A percentile compares a stretch with the other conserved stretches of the same genome.
phyloP scores from a whole-genome alignment of 1,139 yeast genomes.

The Arxiozyma heterogenica region DNA sequence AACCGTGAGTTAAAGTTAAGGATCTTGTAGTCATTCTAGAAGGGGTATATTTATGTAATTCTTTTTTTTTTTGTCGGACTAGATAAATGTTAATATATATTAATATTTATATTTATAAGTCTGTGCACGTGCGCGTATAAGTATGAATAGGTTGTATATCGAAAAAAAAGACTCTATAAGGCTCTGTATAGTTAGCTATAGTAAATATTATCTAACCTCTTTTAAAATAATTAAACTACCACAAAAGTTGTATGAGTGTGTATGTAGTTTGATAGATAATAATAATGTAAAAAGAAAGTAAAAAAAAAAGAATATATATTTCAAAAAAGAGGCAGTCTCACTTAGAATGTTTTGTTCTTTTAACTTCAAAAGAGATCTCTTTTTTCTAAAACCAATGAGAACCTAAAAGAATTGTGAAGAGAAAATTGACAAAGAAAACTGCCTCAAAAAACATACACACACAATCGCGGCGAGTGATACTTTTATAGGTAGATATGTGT shows the following conservation, averaged over 20 bases:
- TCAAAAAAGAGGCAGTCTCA: not conserved
- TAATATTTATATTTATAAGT: not conserved
- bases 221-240: not conserved
- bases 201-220: not conserved
- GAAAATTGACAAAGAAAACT: not conserved
- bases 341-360: not conserved
- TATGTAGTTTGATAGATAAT: not conserved
- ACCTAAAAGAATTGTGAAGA: not conserved
- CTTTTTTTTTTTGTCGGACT: not conserved
- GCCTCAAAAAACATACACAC: not conserved
- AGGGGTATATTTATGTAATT: not conserved
- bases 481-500: too few species aligned
- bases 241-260: not conserved
- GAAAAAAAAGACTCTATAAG: not conserved
- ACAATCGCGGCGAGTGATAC: not conserved
- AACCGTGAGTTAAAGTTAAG: constrained; percentile 72
- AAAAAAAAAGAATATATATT: not conserved
- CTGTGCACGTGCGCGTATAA: not conserved
- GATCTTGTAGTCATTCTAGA: constrained; percentile 48
- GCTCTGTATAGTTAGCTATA: not conserved
- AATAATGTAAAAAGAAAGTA: too few species aligned
- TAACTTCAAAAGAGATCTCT: not conserved
- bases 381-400: not conserved
- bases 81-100: not conserved
- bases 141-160: too few species aligned